Base-by-base conservation (phyloP, 2,329 filamentous ascomycete genomes). In the Raffaelea albimanens region DNA sequence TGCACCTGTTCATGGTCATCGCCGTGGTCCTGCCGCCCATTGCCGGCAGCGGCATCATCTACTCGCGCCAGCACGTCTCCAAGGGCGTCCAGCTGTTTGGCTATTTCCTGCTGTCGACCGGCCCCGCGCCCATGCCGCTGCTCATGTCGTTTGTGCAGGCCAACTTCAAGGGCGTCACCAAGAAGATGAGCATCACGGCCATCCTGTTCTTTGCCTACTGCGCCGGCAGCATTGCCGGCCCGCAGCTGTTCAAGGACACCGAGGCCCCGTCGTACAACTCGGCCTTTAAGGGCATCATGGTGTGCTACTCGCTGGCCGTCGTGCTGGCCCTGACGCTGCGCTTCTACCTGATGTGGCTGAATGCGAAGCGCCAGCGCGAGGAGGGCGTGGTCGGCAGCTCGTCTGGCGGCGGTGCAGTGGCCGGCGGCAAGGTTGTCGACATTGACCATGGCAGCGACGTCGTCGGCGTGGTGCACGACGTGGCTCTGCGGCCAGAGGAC, bases 161-260 rank as follows among this genome's bases (percentile, higher is more conserved):
- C 16, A 79, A 80, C 56, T 75, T 71, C 53, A 67, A 70, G 13
- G 76, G 76, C 16, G 71, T 76, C 19, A 77, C 75, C 29, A 80
- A 80, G 64, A 80, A 78, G 59, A 75, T 76, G 68, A 77, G 75
- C 7, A 71, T 78, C 47, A 78, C 73, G 1, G 73, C 73, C 0
- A 55, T 79, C 54, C 58, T 79, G 4, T 78, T 80, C 52, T 56
- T 78, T 10, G 70, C 69, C 3, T 80, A 78, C 53, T 79, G 75
- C 46, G 60, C 67, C 1, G 76, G 76, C 2, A 80, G 79, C 50
- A 76, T 80, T 41, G 63, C 66, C 1, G 75, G 76, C 0, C 76
- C 76, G 2, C 75, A 78, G 40, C 69, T 79, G 54, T 80, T 79
- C 58, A 65, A 62, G 40, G 57, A 67, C 3, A 50, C 55, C 2